phyloP scores from a whole-genome alignment of 768 basidiomycete genomes.

The Tulasnella sp. region DNA sequence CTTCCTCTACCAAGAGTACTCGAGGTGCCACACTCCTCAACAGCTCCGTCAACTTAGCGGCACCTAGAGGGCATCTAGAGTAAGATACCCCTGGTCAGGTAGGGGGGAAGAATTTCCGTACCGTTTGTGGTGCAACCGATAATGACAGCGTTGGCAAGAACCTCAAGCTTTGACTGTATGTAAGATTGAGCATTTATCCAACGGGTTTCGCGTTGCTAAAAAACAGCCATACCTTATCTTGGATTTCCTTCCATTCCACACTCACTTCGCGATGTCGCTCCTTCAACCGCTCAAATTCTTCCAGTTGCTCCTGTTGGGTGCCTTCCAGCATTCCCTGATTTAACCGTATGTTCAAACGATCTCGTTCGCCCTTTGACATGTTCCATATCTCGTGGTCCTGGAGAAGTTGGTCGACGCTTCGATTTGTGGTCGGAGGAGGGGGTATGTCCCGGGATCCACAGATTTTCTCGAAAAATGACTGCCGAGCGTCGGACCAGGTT shows the following conservation, averaged over 20 bases:
- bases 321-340: slow-evolving; percentile 34
- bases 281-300: slow-evolving; percentile 42
- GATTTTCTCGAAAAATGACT: background rate
- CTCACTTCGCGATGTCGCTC: slow-evolving; percentile 38
- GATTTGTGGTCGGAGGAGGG: slow-evolving; percentile 33
- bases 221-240: slow-evolving; percentile 42
- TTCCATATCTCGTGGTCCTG: slow-evolving; percentile 41
- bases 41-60: slow-evolving; percentile 55
- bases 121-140: slow-evolving; percentile 75
- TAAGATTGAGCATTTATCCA: background rate
- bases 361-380: slow-evolving; percentile 46
- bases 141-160: slow-evolving; percentile 50
- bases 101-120: slow-evolving; percentile 26
- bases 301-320: slow-evolving; percentile 29
- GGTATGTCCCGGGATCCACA: slow-evolving; percentile 30
- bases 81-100: background rate
- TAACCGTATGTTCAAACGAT: slow-evolving; percentile 42
- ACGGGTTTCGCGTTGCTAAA: background rate
- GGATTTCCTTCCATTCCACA: slow-evolving; percentile 35
- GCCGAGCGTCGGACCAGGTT: background rate
- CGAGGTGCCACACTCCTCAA: slow-evolving; percentile 53
- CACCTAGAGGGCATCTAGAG: slow-evolving; percentile 39
- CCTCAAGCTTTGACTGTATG: slow-evolving; percentile 45
- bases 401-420: slow-evolving; percentile 34
- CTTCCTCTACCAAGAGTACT: slow-evolving; percentile 68